Evolutionary conservation across 768 basidiomycete species (phyloP).

Genomic region (Termitomyces heimii): DNA sequence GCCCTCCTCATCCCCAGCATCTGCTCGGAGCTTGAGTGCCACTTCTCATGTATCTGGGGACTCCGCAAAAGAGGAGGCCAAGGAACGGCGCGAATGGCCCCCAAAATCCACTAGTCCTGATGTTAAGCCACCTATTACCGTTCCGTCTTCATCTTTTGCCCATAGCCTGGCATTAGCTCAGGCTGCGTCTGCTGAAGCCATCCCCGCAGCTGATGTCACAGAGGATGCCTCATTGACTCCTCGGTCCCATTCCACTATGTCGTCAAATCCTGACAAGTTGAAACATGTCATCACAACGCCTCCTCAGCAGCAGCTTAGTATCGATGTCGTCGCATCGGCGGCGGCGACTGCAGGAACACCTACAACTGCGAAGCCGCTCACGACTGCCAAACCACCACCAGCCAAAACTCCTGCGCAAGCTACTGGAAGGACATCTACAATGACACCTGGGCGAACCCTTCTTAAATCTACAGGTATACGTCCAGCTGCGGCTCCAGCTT

Average conservation of each 20-base stretch:
- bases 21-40: constrained; percentile 62
- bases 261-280: constrained; percentile 11
- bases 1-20: constrained; percentile 30
- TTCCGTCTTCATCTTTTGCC: constrained; percentile 30
- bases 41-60: constrained; percentile 60
- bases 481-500: constrained; percentile 11
- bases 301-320: constrained; percentile 2
- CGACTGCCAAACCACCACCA: constrained; percentile 18
- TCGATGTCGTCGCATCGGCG: constrained; percentile 5
- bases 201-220: constrained; percentile 8
- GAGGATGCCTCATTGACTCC: constrained; percentile 11
- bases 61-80: constrained; percentile 57
- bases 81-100: constrained; percentile 77
- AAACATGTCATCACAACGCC: not conserved
- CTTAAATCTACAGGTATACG: constrained; percentile 15
- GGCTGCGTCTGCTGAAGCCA: constrained; percentile 13
- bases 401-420: constrained; percentile 16
- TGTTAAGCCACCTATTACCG: constrained; percentile 28
- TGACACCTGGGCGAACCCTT: constrained; percentile 18
- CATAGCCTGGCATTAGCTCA: constrained; percentile 24
- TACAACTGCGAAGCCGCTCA: constrained; percentile 20
- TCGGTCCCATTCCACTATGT: constrained; percentile 17
- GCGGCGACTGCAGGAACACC: constrained; percentile 13
- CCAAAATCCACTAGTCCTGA: constrained; percentile 37
- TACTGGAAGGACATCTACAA: constrained; percentile 7